Percentiles rank a stretch among this genome's conserved stretches.
Evolutionary conservation across 164 flowering plant genomes (phyloP).

Genomic region (Vitis cinerea): DNA sequence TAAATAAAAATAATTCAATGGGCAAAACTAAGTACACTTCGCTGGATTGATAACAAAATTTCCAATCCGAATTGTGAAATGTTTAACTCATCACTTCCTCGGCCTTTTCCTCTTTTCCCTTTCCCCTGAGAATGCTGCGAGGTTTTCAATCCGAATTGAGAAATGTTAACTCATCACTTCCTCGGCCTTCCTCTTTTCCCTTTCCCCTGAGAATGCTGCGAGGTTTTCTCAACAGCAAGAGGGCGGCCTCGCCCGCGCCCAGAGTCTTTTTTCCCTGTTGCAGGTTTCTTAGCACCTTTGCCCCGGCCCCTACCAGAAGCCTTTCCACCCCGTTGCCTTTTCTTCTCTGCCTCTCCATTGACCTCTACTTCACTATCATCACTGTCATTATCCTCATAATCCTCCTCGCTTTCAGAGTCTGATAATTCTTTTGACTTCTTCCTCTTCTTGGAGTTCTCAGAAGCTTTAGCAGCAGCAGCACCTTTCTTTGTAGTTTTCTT

Average conservation of each 20-base stretch:
- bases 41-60: constrained; percentile 25
- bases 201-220: constrained; percentile 25
- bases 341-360: constrained; percentile 41
- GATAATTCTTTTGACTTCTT: constrained; percentile 57
- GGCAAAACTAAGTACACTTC: constrained; percentile 4
- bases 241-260: constrained; percentile 72
- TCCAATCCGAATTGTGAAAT: not conserved
- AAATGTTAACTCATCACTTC: constrained; percentile 28
- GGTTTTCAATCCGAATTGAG: constrained; percentile 7
- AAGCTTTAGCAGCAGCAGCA: constrained; percentile 34
- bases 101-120: constrained; percentile 71
- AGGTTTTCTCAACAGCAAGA: constrained; percentile 26
- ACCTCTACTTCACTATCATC: constrained; percentile 30
- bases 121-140: constrained; percentile 23
- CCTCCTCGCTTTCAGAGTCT: constrained; percentile 59
- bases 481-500: constrained; percentile 38
- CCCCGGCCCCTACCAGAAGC: constrained; percentile 51
- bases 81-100: constrained; percentile 25
- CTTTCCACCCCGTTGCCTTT: constrained; percentile 41
- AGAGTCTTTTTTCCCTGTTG: constrained; percentile 23
- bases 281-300: constrained; percentile 32
- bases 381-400: constrained; percentile 33
- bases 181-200: constrained; percentile 71
- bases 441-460: constrained; percentile 56
- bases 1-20: no score